Percentiles rank a stretch among this genome's conserved stretches.
Conservation (phyloP, 2,329 filamentous ascomycete species). For the Dactylonectria estremocensis region DNA sequence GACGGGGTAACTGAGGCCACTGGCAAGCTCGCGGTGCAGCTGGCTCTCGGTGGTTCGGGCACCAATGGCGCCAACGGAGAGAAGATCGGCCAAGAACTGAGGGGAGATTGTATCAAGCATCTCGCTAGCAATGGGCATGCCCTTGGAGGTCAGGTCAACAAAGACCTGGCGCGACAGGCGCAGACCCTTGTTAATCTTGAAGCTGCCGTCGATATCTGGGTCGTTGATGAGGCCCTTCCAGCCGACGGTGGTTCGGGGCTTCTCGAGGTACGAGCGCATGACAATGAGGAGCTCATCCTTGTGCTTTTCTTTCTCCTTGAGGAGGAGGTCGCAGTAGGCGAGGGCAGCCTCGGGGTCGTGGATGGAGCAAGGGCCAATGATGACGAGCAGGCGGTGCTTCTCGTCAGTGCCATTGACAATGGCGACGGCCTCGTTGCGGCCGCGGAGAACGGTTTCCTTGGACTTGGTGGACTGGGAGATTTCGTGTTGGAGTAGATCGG, state of each 20-base stretch:
- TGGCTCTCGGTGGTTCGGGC: slow-evolving; percentile 98
- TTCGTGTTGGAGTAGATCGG: slow-evolving; percentile 95
- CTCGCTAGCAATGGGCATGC: slow-evolving; percentile 97
- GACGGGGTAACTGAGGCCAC: slow-evolving; percentile 95
- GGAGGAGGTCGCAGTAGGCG: slow-evolving; percentile 90
- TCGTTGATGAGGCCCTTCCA: slow-evolving; percentile 99
- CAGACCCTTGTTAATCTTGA: slow-evolving; percentile 99
- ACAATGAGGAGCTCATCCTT: slow-evolving; percentile 92
- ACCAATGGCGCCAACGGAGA: slow-evolving; percentile 93
- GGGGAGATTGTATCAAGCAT: slow-evolving; percentile 99
- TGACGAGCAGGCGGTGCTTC: slow-evolving; percentile 75
- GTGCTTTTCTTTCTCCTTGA: slow-evolving; percentile 89
- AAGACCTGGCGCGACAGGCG: slow-evolving; percentile 91
- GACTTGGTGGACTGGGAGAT: slow-evolving; percentile 75
- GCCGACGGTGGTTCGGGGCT: slow-evolving; percentile 96
- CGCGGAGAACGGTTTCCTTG: slow-evolving; percentile 72
- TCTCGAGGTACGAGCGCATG: slow-evolving; percentile 99
- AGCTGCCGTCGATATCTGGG: slow-evolving; percentile 97
- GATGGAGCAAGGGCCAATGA: slow-evolving; percentile 96
- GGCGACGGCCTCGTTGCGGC: slow-evolving; percentile 76
- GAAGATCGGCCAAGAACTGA: slow-evolving; percentile 93
- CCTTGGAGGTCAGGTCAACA: slow-evolving; percentile 89
- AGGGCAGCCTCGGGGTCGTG: slow-evolving; percentile 93
- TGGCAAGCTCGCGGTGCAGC: slow-evolving; percentile 94
- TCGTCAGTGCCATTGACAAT: slow-evolving; percentile 78